Base-by-base conservation (phyloP, 257 asterid genomes). In the Lantana camara region DNA sequence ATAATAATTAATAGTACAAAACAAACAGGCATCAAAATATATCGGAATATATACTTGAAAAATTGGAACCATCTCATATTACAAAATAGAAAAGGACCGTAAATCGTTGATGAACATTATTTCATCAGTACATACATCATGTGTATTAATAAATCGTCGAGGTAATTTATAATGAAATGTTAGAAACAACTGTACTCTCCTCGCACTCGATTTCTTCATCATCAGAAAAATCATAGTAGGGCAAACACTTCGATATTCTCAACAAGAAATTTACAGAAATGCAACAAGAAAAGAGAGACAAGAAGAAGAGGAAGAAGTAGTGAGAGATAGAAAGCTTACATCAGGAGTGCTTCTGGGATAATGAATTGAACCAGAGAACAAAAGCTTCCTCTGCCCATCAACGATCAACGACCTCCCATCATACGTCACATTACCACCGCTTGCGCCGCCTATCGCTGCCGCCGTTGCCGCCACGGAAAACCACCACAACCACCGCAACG, bases 331-430 rank as follows among this genome's bases (percentile, higher is more conserved):
- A 41, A 38, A 11, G 46, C 77, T 6, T 85, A 91, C 98, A 64
- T 91, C 77, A 8, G 98, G 96, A 0, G 98, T 88, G 68, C 96
- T 85, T 67, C 98, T 65, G 11, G 98, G 94, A 62, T 91, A 91
- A 74, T 90, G 97, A 77, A 90, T 90, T 1, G 97, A 90, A 48
- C 96, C 96, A 7, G 97, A 90, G 54, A 91, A 91, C 56, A 88
- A n/a, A 23, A 91, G 77, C 79, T 84, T 79, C 68, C 91, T 66
- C 23, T 76, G 77, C 1, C 96, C 96, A 10, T 84, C 76, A 6
- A 91, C 75, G 40, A 91, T 82, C 64, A 91, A 44, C 0, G 96
- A 85, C 66, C 91, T 74, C 47, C 90, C 86, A 20, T 91, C 96
- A 20, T 91, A 86, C 0, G 58, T 85, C 16, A 91, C 95, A 14